phyloP scores from a whole-genome alignment of 2,329 filamentous ascomycete genomes.

The Colletotrichum costaricense region DNA sequence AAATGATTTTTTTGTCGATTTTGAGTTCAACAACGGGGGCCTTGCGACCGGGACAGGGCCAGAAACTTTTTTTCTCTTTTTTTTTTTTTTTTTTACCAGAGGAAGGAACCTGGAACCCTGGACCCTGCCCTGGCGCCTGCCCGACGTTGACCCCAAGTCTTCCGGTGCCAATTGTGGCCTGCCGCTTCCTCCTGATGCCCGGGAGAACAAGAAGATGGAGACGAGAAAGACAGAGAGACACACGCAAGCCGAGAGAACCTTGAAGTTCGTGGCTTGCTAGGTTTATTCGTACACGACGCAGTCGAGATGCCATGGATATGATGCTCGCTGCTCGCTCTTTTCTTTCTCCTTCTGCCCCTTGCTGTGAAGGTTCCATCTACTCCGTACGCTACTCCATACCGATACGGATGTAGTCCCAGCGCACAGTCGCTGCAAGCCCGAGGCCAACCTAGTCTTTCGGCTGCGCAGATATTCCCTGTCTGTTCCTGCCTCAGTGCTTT shows the following conservation, averaged over 20 bases:
- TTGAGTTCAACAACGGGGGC: constrained; percentile 17
- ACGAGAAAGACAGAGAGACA: no score
- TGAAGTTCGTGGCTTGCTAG: neutral
- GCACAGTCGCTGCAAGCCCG: neutral
- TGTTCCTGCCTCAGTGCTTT: neutral
- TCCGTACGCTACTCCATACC: no score
- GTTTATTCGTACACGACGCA: no score
- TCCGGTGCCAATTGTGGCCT: neutral
- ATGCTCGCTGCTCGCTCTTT: neutral
- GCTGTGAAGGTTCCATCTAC: neutral
- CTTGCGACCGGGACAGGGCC: constrained; percentile 13
- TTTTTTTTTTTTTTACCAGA: neutral
- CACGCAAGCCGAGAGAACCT: neutral
- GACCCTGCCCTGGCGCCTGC: neutral
- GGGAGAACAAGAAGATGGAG: neutral
- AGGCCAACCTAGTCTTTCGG: neutral
- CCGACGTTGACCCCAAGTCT: constrained; percentile 3
- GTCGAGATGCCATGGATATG: neutral
- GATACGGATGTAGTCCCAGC: neutral
- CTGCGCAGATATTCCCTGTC: neutral
- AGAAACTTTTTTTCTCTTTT: neutral
- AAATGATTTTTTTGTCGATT: neutral
- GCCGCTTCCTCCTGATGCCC: constrained; percentile 12
- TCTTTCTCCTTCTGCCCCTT: neutral
- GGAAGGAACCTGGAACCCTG: neutral